Percentiles rank a stretch among this genome's conserved stretches.
These are phyloP conservation scores for Pythium plurisporium DNA, from an alignment of 352 stramenopile species.

Conservation along the genomic window DNA sequence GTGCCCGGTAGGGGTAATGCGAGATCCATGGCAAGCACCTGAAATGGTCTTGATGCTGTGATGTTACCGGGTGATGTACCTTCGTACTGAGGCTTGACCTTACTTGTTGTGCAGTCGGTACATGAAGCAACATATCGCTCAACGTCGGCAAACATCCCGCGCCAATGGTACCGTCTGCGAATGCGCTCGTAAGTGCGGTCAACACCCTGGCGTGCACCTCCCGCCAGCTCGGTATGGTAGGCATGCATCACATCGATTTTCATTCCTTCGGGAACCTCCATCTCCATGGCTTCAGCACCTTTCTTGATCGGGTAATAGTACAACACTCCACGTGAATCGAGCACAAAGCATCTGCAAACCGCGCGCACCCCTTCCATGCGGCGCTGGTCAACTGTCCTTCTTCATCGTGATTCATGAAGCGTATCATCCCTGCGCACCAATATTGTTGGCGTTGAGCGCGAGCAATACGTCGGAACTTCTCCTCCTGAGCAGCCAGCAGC, in stretches of 20 bases:
- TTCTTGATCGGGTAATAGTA: background rate
- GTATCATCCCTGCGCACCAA: background rate
- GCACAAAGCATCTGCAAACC: background rate
- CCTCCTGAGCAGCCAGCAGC: background rate
- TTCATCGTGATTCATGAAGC: background rate
- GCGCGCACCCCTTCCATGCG: background rate
- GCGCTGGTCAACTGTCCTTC: background rate
- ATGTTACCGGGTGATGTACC: slow-evolving; percentile 1
- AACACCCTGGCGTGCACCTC: background rate
- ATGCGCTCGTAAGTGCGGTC: background rate
- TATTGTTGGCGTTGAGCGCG: background rate
- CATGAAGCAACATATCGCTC: background rate
- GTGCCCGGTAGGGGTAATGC: background rate
- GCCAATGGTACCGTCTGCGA: background rate
- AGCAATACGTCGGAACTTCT: background rate
- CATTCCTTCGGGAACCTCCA: background rate
- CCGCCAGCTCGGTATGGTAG: background rate
- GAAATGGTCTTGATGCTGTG: background rate
- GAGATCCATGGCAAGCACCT: slow-evolving; percentile 1
- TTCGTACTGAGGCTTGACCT: slow-evolving; percentile 3
- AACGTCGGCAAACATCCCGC: slow-evolving; percentile 1
- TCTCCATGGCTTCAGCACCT: background rate
- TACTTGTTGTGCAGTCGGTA: background rate
- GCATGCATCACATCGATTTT: background rate
- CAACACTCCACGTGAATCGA: background rate